Base-by-base conservation (phyloP, 2,329 filamentous ascomycete genomes). In the Ramichloridium luteum region DNA sequence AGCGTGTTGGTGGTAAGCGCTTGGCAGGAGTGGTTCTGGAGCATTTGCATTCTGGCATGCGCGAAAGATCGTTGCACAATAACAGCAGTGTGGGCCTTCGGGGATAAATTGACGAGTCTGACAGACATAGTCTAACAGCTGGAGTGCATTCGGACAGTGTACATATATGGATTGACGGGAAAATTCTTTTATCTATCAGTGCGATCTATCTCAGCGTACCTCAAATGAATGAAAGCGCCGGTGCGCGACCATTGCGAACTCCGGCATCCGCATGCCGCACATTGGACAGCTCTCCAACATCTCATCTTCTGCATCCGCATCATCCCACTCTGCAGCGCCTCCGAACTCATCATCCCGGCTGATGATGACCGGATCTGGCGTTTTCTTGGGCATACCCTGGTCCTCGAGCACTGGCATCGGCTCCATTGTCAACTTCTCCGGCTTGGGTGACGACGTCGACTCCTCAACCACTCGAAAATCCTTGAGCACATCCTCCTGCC, bases 401-500 rank as follows among this genome's bases (percentile, higher is more conserved):
- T 8, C 9, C 25, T 26, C 18, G 15, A 13, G 22, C 22, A 3
- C 4, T 13, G 22, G 22, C 22, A 11, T 13, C 22, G 22, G 22
- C 3, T 30, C 13, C 28, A 13, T 13, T 9, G 11, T 13, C 8
- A 18, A 25, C 25, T 13, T n/a, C 20, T 28, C 15, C 13, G 16
- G 18, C 13, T 13, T 42, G 30, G 10, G 44, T 40, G 5, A 28
- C 12, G 3, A 34, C 33, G n/a, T 30, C 25, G 17, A 50, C 44
- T 4, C 43, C 39, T 6, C 43, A 39, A 4, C 5, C 20, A 75
- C 64, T 30, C 61, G 74, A 61, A 78, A 86, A 30, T 80, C 74
- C 38, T 67, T 73, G 33, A 85, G 58, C 16, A 74, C 68, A 27
- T 73, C 67, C 30, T 82, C 76, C 51, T 92, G 84, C 33, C 65